These are phyloP conservation scores for Neurospora sp. DNA, from an alignment of 495 filamentous ascomycete species.

Conservation along the genomic window DNA sequence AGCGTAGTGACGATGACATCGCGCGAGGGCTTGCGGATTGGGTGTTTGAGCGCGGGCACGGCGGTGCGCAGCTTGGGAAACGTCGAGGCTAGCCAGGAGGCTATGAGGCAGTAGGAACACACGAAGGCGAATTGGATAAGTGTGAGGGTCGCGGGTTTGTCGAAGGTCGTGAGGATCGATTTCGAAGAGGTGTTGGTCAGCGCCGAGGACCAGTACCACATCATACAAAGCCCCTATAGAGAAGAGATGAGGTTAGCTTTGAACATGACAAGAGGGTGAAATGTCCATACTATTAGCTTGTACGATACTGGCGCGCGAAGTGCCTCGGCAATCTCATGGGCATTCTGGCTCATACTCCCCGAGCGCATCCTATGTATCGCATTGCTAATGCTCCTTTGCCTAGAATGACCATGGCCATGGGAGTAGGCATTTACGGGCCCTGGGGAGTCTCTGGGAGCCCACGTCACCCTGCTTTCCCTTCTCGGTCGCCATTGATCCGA, in stretches of 20 bases:
- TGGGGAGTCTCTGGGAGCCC: constrained; percentile 25
- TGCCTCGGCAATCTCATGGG: constrained; percentile 85
- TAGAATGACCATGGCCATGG: constrained; percentile 38
- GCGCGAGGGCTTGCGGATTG: constrained; percentile 68
- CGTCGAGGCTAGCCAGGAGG: constrained; percentile 58
- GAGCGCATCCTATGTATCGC: constrained; percentile 70
- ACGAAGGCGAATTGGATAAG: constrained; percentile 93
- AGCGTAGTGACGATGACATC: constrained; percentile 81
- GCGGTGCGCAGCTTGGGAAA: constrained; percentile 56
- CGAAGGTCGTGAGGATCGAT: constrained; percentile 87
- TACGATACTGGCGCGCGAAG: constrained; percentile 84
- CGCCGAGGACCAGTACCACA: constrained; percentile 93
- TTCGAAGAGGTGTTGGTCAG: constrained; percentile 97
- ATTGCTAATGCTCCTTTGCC: constrained; percentile 78
- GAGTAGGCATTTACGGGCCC: constrained; percentile 15
- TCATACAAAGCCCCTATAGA: constrained; percentile 60
- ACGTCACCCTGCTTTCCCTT: constrained; percentile 39
- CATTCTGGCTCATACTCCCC: constrained; percentile 80
- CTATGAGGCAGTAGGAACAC: constrained; percentile 72
- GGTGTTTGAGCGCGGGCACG: constrained; percentile 70
- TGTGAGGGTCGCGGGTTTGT: constrained; percentile 86
- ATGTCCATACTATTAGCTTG: constrained; percentile 39
- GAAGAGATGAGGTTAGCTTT: neutral
- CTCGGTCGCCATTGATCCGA: constrained; percentile 42
- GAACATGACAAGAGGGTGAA: neutral